Base-by-base conservation (phyloP, 352 stramenopile genomes). In the Thalassiosira hispida region DNA sequence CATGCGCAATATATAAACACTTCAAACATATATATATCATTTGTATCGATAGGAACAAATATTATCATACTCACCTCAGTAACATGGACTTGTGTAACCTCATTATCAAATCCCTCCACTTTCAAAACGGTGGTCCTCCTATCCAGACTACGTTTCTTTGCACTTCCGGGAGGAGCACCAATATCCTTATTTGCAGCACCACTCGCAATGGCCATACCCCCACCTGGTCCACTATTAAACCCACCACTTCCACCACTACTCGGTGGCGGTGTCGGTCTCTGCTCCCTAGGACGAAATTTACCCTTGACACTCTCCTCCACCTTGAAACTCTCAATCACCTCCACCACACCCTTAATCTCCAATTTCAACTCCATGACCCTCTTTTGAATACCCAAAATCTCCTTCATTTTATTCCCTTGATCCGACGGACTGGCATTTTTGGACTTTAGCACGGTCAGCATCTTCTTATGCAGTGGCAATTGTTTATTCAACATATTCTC, bases 381-480 rank as follows among this genome's bases (percentile, higher is more conserved):
- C 9, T 56, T 79, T n/a, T 65, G 52, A 9, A 33, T 60, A 12
- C 52, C 33, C 18, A 79, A 55, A 33, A 79, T 79, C 47, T 79
- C 70, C 52, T 79, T 79, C 70, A 79, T 79, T 40, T 79, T 79
- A 6, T 63, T 73, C 0, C 49, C 53, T 52, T 73, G 60, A 33
- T 79, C 70, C 2, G 60, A 42, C 11, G 25, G n/a, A 3, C 47
- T 9, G 0, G 70, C 49, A 51, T 65, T 53, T 42, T 79, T 79
- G 2, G 49, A 49, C 46, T 79, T 72, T 3, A 79, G 44, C 61
- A 72, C 60, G 1, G 16, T 14, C 0, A 79, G 22, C 51, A 79
- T 79, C 27, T 79, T 79, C 38, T 79, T 79, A 60, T 79, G 70
- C 20, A 79, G 52, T 29, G 49, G 49, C 5, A 79, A 42, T 60